Percentiles rank a stretch among this genome's conserved stretches.
Evolutionary conservation across 768 basidiomycete genomes (phyloP).

Genomic region (Trametes punicea): DNA sequence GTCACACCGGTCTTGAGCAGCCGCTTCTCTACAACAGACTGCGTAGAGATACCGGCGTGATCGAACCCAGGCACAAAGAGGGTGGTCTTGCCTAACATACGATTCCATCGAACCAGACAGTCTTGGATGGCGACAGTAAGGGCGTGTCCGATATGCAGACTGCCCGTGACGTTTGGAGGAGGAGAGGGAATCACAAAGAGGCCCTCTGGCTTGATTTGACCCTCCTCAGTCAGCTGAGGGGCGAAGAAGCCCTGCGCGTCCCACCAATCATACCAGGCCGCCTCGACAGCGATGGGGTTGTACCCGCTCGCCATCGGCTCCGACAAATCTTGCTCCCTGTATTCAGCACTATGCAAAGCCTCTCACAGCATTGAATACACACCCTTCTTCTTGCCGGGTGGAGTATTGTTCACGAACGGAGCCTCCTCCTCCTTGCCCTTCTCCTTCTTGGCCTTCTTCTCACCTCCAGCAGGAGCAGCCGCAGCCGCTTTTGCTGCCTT

Average conservation of each 20-base stretch:
- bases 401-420: slow-evolving; percentile 86
- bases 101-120: slow-evolving; percentile 87
- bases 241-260: slow-evolving; percentile 85
- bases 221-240: slow-evolving; percentile 59
- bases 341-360: background rate
- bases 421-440: slow-evolving; percentile 70
- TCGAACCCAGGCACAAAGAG: slow-evolving; percentile 95
- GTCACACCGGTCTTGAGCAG: slow-evolving; percentile 82
- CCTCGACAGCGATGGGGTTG: slow-evolving; percentile 91
- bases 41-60: slow-evolving; percentile 97
- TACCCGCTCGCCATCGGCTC: slow-evolving; percentile 90
- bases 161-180: slow-evolving; percentile 96
- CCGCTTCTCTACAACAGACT: slow-evolving; percentile 94
- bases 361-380: slow-evolving; percentile 12
- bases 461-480: slow-evolving; percentile 45
- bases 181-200: slow-evolving; percentile 85
- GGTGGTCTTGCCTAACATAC: slow-evolving; percentile 91
- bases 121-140: slow-evolving; percentile 93
- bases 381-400: slow-evolving; percentile 95
- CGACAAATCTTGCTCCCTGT: slow-evolving; percentile 59
- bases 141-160: slow-evolving; percentile 92
- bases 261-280: slow-evolving; percentile 99
- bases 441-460: slow-evolving; percentile 78
- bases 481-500: slow-evolving; percentile 41
- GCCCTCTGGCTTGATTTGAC: slow-evolving; percentile 58